Evolutionary conservation across 768 basidiomycete genomes (phyloP).

Genomic region (Tricholoma sp.): DNA sequence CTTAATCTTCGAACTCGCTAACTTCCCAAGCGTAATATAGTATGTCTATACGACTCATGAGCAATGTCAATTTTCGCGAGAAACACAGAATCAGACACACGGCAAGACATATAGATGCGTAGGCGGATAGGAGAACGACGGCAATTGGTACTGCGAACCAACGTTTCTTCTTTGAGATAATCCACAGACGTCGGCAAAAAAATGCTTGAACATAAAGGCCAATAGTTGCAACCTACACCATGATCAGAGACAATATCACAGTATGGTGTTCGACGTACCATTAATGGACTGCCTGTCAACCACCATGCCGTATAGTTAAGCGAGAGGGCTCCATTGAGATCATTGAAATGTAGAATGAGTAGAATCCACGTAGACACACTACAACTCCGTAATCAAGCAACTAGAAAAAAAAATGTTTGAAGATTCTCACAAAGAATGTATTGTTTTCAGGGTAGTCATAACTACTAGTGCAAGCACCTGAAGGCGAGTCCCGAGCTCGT

Average conservation of each 20-base stretch:
- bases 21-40: constrained; percentile 17
- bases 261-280: constrained; percentile 14
- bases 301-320: constrained; percentile 29
- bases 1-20: constrained; percentile 12
- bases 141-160: constrained; percentile 21
- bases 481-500: constrained; percentile 15
- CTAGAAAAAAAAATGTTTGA: not conserved
- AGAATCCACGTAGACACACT: constrained; percentile 21
- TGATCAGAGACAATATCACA: not conserved
- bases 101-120: constrained; percentile 20
- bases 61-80: not conserved
- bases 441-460: constrained; percentile 25
- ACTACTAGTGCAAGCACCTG: constrained; percentile 20
- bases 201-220: constrained; percentile 28
- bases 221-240: constrained; percentile 24
- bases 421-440: constrained; percentile 25
- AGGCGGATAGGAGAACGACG: constrained; percentile 21
- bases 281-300: constrained; percentile 24
- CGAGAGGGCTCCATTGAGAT: constrained; percentile 22
- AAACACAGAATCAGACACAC: constrained; percentile 13
- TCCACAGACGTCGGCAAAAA: constrained; percentile 26
- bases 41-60: constrained; percentile 17
- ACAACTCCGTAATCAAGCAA: constrained; percentile 15
- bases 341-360: constrained; percentile 22
- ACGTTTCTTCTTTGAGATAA: constrained; percentile 20